These are phyloP conservation scores for Meyerozyma sp. DNA, from an alignment of 1,139 yeast genomes.

Conservation along the genomic window DNA sequence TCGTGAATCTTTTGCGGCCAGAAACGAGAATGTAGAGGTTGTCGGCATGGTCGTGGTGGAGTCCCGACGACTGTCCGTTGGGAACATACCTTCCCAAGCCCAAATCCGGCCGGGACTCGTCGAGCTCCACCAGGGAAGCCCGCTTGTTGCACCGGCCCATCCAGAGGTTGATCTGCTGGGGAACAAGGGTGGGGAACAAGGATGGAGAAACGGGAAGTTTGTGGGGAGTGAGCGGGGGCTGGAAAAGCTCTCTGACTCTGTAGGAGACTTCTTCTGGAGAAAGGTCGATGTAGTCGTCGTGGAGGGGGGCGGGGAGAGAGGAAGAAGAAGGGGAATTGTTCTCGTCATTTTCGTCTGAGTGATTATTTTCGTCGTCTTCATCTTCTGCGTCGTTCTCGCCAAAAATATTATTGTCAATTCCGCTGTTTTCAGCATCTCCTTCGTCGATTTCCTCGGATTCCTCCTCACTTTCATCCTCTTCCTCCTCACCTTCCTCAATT, in stretches of 20 bases:
- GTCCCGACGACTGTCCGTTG: constrained; percentile 60
- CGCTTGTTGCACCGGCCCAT: constrained; percentile 38
- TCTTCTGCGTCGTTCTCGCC: no score
- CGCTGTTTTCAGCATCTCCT: constrained; percentile 4
- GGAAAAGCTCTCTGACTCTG: constrained; percentile 44
- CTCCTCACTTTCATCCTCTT: constrained; percentile 15
- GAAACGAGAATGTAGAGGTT: constrained; percentile 56
- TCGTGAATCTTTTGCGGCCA: constrained; percentile 63
- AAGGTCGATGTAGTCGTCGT: constrained; percentile 1
- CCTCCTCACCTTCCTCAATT: constrained; percentile 14
- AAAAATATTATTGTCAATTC: constrained; percentile 1
- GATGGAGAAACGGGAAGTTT: constrained; percentile 38
- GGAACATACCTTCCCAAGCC: constrained; percentile 52
- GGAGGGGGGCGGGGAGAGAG: no score
- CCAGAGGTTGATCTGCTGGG: constrained; percentile 76
- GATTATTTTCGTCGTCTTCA: no score
- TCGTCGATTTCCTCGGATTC: constrained; percentile 8
- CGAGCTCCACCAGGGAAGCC: neutral
- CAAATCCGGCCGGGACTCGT: constrained; percentile 13
- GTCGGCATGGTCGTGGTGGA: constrained; percentile 82
- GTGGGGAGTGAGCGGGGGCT: constrained; percentile 50
- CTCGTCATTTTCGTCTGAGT: constrained; percentile 9
- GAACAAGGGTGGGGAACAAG: constrained; percentile 37
- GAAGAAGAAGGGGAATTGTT: no score
- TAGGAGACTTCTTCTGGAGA: constrained; percentile 14